Evolutionary conservation across 768 basidiomycete species (phyloP).

Genomic region (Suillus luteus): DNA sequence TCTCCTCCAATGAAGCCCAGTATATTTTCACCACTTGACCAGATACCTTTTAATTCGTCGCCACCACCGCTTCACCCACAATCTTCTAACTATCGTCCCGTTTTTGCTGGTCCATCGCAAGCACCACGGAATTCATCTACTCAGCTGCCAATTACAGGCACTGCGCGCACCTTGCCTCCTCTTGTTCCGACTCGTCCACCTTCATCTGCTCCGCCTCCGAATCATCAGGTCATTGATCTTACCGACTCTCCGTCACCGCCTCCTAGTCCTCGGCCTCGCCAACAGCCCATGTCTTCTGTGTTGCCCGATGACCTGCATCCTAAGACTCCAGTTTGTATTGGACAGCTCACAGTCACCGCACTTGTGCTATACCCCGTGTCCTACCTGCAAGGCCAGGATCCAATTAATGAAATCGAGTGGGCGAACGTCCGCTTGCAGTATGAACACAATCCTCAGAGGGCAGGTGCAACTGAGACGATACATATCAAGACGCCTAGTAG

Average conservation of each 20-base stretch:
- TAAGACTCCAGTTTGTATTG: slow-evolving; percentile 87
- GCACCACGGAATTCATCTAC: slow-evolving; percentile 34
- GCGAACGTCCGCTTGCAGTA: slow-evolving; percentile 69
- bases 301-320: slow-evolving; percentile 66
- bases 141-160: slow-evolving; percentile 31
- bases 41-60: slow-evolving; percentile 14
- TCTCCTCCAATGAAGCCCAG: slow-evolving; percentile 22
- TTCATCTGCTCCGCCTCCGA: slow-evolving; percentile 28
- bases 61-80: slow-evolving; percentile 21
- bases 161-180: slow-evolving; percentile 26
- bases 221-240: slow-evolving; percentile 72
- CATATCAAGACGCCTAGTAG: slow-evolving; percentile 69
- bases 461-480: slow-evolving; percentile 65
- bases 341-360: slow-evolving; percentile 79
- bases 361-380: slow-evolving; percentile 81
- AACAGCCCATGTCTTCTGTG: slow-evolving; percentile 27
- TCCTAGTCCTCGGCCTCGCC: slow-evolving; percentile 39
- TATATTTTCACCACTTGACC: slow-evolving; percentile 7
- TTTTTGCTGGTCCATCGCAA: slow-evolving; percentile 50
- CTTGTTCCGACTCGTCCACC: slow-evolving; percentile 21
- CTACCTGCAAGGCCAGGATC: slow-evolving; percentile 57
- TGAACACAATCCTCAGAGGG: slow-evolving; percentile 62
- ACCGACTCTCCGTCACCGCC: slow-evolving; percentile 61
- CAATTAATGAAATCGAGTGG: slow-evolving; percentile 57
- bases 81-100: slow-evolving; percentile 45